A percentile compares a stretch with the other conserved stretches of the same genome.
These are phyloP conservation scores for Cladobotryum protrusum DNA, from an alignment of 2,329 filamentous ascomycete species.

Conservation along the genomic window DNA sequence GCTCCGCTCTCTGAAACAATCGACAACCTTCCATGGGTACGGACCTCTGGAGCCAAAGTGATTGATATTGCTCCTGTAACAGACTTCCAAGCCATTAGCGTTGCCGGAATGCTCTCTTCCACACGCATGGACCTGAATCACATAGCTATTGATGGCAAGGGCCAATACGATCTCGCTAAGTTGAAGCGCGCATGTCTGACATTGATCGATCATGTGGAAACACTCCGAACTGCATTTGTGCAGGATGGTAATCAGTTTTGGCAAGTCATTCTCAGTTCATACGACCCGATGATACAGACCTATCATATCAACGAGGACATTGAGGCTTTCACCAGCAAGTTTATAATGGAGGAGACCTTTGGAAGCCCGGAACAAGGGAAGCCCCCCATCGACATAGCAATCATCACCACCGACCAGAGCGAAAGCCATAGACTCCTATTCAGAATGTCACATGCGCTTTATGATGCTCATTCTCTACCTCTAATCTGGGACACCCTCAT, in stretches of 20 bases:
- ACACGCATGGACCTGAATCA: not conserved
- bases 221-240: not conserved
- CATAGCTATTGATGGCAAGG: not conserved
- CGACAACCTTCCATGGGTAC: not conserved
- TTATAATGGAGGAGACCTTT: not conserved
- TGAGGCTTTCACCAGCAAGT: not conserved
- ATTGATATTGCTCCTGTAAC: not conserved
- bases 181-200: not conserved
- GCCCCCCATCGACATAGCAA: not conserved
- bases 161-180: not conserved
- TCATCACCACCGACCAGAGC: not conserved
- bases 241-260: not conserved
- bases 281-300: not conserved
- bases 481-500: not conserved
- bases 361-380: not conserved
- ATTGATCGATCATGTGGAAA: not conserved
- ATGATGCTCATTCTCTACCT: not conserved
- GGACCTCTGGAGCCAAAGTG: not conserved
- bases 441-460: constrained; percentile 1
- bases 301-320: not conserved
- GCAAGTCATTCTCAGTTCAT: constrained; percentile 1
- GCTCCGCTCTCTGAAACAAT: not conserved
- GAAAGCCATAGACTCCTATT: not conserved
- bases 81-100: constrained; percentile 1
- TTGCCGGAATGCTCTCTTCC: not conserved